A percentile compares a stretch with the other conserved stretches of the same genome.
phyloP scores from a whole-genome alignment of 2,329 filamentous ascomycete genomes.

The Hyphodiscus sp. region DNA sequence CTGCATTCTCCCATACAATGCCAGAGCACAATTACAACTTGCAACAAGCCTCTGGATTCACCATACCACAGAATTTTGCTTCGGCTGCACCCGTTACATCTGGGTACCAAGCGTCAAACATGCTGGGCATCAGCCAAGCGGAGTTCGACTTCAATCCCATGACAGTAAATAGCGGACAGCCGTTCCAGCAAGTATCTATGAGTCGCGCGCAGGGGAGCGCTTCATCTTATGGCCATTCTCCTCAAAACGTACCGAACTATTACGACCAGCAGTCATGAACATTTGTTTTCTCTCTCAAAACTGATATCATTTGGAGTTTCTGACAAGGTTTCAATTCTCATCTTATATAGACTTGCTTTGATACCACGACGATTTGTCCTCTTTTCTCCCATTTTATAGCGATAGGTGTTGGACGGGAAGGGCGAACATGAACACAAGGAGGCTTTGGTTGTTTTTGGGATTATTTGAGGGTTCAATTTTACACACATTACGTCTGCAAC shows the following conservation, averaged over 20 bases:
- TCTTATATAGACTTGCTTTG: neutral
- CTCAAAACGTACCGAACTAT: slow-evolving; percentile 19
- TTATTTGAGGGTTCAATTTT: neutral
- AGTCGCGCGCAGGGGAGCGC: slow-evolving; percentile 21
- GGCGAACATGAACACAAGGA: neutral
- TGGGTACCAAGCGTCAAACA: slow-evolving; percentile 18
- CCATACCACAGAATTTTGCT: slow-evolving; percentile 21
- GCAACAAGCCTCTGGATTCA: slow-evolving; percentile 14
- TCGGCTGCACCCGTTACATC: slow-evolving; percentile 20
- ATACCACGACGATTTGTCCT: neutral
- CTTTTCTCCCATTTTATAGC: neutral
- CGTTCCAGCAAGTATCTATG: slow-evolving; percentile 24
- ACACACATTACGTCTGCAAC: neutral
- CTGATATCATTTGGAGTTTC: neutral
- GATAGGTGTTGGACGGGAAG: neutral
- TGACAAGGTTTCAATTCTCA: neutral
- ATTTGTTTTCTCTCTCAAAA: slow-evolving; percentile 12
- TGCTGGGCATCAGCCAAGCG: slow-evolving; percentile 21
- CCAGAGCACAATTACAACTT: slow-evolving; percentile 16
- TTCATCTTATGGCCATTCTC: slow-evolving; percentile 24
- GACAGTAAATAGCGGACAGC: slow-evolving; percentile 12
- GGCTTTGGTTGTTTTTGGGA: neutral
- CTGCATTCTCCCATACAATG: slow-evolving; percentile 13
- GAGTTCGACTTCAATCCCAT: slow-evolving; percentile 20
- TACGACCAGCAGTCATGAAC: slow-evolving; percentile 17